A percentile compares a stretch with the other conserved stretches of the same genome.
phyloP scores from a whole-genome alignment of 2,329 filamentous ascomycete genomes.

The Epichloe uncinata region DNA sequence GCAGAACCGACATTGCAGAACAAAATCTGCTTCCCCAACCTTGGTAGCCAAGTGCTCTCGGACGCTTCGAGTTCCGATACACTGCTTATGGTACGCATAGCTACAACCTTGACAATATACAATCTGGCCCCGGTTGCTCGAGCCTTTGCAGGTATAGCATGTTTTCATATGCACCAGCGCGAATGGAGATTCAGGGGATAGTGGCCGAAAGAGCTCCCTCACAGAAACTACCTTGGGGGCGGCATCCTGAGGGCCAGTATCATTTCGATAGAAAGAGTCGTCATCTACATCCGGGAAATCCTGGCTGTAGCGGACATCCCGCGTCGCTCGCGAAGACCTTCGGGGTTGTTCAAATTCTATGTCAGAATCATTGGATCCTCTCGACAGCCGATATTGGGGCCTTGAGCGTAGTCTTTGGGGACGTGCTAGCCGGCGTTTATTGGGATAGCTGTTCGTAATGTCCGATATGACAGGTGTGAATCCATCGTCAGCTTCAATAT shows the following conservation, averaged over 20 bases:
- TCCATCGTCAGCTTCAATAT: constrained; percentile 22
- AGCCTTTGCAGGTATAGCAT: constrained; percentile 55
- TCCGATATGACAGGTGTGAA: constrained; percentile 24
- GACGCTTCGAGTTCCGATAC: constrained; percentile 57
- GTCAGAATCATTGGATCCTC: constrained; percentile 24
- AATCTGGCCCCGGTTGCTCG: constrained; percentile 45
- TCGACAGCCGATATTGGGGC: constrained; percentile 7
- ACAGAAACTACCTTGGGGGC: constrained; percentile 48
- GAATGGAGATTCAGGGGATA: constrained; percentile 53
- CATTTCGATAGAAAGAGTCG: constrained; percentile 38
- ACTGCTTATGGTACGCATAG: constrained; percentile 67
- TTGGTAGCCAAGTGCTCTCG: constrained; percentile 91
- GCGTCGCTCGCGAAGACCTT: constrained; percentile 34
- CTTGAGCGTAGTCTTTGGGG: constrained; percentile 11
- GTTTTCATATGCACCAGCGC: constrained; percentile 50
- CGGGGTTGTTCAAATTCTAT: constrained; percentile 41
- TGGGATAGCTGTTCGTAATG: constrained; percentile 13
- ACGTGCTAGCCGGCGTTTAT: constrained; percentile 10
- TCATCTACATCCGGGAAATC: constrained; percentile 46
- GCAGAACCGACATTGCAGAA: constrained; percentile 83
- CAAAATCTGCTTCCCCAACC: constrained; percentile 59
- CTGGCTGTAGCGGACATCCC: constrained; percentile 29
- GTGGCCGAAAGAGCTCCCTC: constrained; percentile 57
- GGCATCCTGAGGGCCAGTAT: constrained; percentile 28
- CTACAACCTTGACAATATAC: constrained; percentile 89